Percentiles rank a stretch among this genome's conserved stretches.
phyloP scores from a whole-genome alignment of 2,329 filamentous ascomycete genomes.

The Penicillium crustosum region DNA sequence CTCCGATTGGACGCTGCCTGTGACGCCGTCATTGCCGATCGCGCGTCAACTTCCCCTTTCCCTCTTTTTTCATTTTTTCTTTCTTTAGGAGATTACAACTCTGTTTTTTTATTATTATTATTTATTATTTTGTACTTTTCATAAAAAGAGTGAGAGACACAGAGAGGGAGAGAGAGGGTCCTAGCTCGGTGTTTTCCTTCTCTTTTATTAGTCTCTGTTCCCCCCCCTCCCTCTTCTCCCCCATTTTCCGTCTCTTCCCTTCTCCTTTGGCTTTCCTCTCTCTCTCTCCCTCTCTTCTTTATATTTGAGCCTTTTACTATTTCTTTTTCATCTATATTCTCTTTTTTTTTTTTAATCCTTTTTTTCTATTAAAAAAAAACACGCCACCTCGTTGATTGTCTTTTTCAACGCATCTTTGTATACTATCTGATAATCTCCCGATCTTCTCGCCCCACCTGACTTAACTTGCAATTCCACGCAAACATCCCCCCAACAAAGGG shows the following conservation, averaged over 20 bases:
- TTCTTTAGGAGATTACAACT: not conserved
- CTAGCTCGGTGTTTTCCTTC: slow-evolving; percentile 14
- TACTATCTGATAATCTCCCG: slow-evolving; percentile 10
- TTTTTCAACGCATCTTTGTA: slow-evolving; percentile 2
- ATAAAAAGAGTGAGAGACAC: not conserved
- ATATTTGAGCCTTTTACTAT: not conserved
- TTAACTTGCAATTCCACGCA: slow-evolving; percentile 3
- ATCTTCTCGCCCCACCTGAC: slow-evolving; percentile 8
- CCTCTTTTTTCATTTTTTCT: slow-evolving; percentile 1
- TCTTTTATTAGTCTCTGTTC: slow-evolving; percentile 14
- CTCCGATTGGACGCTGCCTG: slow-evolving; percentile 26
- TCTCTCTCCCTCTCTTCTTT: slow-evolving; percentile 9
- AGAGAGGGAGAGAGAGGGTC: not conserved
- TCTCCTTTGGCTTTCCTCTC: slow-evolving; percentile 16
- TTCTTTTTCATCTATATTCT: not conserved
- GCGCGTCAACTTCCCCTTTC: slow-evolving; percentile 36
- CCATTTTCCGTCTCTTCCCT: slow-evolving; percentile 6
- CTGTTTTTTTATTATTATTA: not conserved
- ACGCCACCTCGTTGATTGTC: not conserved
- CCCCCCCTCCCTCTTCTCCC: slow-evolving; percentile 8
- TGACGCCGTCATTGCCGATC: slow-evolving; percentile 39
- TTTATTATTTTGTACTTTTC: slow-evolving; percentile 7
- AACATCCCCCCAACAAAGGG: not conserved
- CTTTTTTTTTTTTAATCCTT: not conserved
- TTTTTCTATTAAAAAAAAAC: not conserved